These are phyloP conservation scores for Rhizophagus prolifer DNA, from an alignment of 192 early-diverging fungal genomes.

Conservation along the genomic window DNA sequence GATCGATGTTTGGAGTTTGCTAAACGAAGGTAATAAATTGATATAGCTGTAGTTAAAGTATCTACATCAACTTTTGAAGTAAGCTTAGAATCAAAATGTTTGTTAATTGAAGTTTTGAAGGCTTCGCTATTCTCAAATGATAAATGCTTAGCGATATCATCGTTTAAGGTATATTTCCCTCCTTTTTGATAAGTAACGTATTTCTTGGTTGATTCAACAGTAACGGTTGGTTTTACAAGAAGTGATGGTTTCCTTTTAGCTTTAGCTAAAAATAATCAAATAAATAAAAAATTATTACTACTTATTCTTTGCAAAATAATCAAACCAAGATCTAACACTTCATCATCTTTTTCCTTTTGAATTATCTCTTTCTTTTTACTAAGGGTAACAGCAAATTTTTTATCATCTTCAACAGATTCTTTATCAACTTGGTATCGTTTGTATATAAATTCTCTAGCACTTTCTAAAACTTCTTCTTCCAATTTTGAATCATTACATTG, in stretches of 20 bases:
- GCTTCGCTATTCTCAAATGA: not conserved
- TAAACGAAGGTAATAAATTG: not conserved
- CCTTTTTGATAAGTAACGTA: not conserved
- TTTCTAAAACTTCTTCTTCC: conserved; percentile 2
- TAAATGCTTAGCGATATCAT: not conserved
- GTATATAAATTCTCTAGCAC: conserved; percentile 18
- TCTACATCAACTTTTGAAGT: not conserved
- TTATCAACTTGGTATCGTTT: conserved; percentile 24
- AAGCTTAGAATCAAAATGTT: not conserved
- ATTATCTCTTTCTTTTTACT: not conserved
- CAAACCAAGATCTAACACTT: not conserved
- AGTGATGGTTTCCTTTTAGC: not conserved
- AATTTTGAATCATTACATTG: conserved; percentile 16
- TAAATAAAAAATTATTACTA: not conserved
- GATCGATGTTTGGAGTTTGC: not conserved
- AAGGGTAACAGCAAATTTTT: not conserved
- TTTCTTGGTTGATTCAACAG: not conserved
- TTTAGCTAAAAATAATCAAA: not conserved
- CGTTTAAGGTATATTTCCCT: not conserved
- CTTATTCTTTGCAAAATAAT: not conserved
- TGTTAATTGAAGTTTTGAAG: not conserved
- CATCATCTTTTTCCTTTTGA: not conserved
- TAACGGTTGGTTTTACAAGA: not conserved
- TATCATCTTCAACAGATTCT: not conserved
- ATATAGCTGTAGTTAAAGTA: not conserved